Evolutionary conservation across 1,139 yeast genomes (phyloP), one percentile per base, ranked within the genome.

Genomic region (Taphrina communis): DNA sequence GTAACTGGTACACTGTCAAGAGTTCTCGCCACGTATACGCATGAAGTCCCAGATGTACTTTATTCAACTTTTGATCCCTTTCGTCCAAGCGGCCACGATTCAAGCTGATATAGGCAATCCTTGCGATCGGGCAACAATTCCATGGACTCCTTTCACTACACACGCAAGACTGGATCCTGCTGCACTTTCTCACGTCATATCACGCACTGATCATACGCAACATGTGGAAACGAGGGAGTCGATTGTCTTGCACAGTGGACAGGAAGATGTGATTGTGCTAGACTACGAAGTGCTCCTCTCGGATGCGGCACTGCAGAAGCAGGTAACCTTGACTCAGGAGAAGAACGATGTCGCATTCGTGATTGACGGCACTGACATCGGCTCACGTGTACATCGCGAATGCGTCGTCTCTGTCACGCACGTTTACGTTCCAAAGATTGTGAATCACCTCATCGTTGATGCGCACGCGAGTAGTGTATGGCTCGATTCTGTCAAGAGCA

Each of bases 301-400:
- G 2, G 53, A 58, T 35, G 53, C 19, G 17, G 9, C 38, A 19
- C n/a, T 58, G 25, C 62, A 58, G 62, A 46, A 12, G 17, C 42
- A 44, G 14, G 53, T 58, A 4, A 44, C 11, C 42, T 9, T 58
- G 53, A 44, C 42, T 9, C 62, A 58, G 25, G 31, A 7, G 9
- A n/a, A 35, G 12, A 39, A 58, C 14, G 62, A 58, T 58, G 62
- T 58, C 53, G 62, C 62, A 5, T 31, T 58, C 51, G 44, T 44
- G 50, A 58, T 58, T 21, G 42, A 58, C 21, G 62, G 62, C 25
- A 25, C 38, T 11, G 52, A 17, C 14, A 31, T 58, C 11, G 62
- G 53, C n/a, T 19, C 38, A 7, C 9, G 7, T 5, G 41, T 19
- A 12, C 42, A 14, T 1, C 39, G 41, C 11, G 52, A 58, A 25